Percentiles rank a stretch among this genome's conserved stretches.
Evolutionary conservation across 306 rosid species (phyloP).

Genomic region (Cucurbita argyrosperma): DNA sequence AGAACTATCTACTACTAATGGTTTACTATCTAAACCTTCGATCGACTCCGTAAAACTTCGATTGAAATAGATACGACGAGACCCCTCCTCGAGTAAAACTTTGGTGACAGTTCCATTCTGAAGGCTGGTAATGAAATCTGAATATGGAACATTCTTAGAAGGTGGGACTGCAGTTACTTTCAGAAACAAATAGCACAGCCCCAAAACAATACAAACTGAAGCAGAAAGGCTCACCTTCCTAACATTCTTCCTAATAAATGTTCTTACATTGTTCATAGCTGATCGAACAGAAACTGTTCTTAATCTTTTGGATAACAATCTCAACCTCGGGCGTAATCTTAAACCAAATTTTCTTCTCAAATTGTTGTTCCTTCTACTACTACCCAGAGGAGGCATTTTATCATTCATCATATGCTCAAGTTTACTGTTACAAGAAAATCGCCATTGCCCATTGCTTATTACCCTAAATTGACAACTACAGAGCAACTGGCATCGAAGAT

Average conservation of each 20-base stretch:
- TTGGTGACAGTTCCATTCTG: constrained; percentile 41
- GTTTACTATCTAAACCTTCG: constrained; percentile 26
- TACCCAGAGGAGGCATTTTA: constrained; percentile 25
- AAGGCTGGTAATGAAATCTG: constrained; percentile 55
- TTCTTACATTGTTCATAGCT: constrained; percentile 29
- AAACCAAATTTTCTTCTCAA: constrained; percentile 46
- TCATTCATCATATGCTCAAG: constrained; percentile 37
- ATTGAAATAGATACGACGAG: constrained; percentile 65
- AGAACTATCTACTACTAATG: constrained; percentile 13
- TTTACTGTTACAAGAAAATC: constrained; percentile 25
- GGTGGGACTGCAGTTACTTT: constrained; percentile 54
- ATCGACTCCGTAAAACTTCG: constrained; percentile 12
- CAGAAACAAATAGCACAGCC: constrained; percentile 52
- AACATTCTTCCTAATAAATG: constrained; percentile 44
- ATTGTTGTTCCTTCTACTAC: constrained; percentile 21
- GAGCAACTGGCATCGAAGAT: constrained; percentile 22
- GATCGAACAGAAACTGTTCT: constrained; percentile 42
- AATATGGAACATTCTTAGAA: constrained; percentile 65
- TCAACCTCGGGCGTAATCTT: constrained; percentile 69
- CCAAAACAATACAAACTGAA: constrained; percentile 42
- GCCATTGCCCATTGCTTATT: constrained; percentile 12
- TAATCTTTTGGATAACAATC: constrained; percentile 45
- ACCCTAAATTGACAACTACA: constrained; percentile 19
- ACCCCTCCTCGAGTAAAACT: constrained; percentile 85
- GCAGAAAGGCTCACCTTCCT: constrained; percentile 39